Evolutionary conservation across 441 rosid genomes (phyloP), one percentile per base, ranked within the genome.

Genomic region (Pelargonium australe): DNA sequence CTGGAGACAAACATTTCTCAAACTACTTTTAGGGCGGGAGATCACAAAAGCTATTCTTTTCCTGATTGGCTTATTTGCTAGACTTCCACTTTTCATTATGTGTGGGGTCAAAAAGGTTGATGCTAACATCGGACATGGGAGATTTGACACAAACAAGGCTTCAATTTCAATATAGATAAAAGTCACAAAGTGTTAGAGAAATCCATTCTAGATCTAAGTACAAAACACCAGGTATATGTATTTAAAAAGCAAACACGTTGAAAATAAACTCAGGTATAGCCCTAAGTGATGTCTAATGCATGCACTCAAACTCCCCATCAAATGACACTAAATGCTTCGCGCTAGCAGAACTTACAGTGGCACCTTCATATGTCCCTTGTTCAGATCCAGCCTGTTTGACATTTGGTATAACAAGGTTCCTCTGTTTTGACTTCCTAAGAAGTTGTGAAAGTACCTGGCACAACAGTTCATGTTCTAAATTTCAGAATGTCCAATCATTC

Each of bases 291-390:
- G 64, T 23, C 64, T 20, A 11, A 10, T 20, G 64, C 34, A 60
- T 60, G 64, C 64, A 25, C 64, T 25, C 64, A 61, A 12, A 31
- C 37, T 20, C 37, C 64, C 23, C 12, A 25, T 20, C 64, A 25
- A 12, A 61, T 61, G 41, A 12, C 8, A 11, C 28, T 61, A 61
- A 20, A 61, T 25, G 31, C 64, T 61, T 61, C n/a, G 5, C 12
- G 37, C 9, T 20, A 23, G 37, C 12, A 61, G 40, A 73, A 90
- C 99, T 87, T 83, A 95, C 98, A 70, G 98, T 95, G 78, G 99
- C 99, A 45, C 98, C 99, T 83, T 95, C 99, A 85, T 67, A 95
- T 66, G 89, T 86, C 85, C 94, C 97, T 83, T 87, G 97, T 80
- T 92, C 98, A 5, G 93, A 86, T 81, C 93, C 98, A 13, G 89